Percentiles rank a stretch among this genome's conserved stretches.
phyloP scores from a whole-genome alignment of 495 filamentous ascomycete species.

The Penicilliopsis zonata region DNA sequence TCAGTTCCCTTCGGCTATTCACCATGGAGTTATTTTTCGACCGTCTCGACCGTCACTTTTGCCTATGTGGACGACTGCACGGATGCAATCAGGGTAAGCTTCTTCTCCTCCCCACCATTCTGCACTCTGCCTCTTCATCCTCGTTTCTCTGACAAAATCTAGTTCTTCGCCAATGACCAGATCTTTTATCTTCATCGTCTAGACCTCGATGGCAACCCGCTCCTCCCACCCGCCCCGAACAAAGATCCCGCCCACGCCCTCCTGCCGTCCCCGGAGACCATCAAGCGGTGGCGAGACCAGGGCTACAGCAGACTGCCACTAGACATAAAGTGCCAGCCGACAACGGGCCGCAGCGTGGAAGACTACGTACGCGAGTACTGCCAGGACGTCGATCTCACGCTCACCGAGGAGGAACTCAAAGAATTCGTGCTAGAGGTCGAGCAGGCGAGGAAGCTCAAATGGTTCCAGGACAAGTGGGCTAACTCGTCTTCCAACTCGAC shows the following conservation, averaged over 20 bases:
- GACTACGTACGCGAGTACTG: background rate
- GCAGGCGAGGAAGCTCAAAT: background rate
- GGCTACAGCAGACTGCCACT: background rate
- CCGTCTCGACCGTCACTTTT: conserved; percentile 1
- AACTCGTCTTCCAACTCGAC: too few species aligned
- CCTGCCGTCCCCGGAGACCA: too few species aligned
- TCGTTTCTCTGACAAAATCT: background rate
- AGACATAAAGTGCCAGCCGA: background rate
- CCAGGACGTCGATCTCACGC: background rate
- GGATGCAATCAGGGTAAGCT: conserved; percentile 2
- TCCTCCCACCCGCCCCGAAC: background rate
- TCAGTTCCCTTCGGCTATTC: background rate
- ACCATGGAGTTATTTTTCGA: background rate
- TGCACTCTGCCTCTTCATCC: background rate
- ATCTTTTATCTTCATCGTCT: background rate
- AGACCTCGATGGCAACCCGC: background rate
- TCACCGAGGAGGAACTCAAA: background rate
- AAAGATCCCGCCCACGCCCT: background rate
- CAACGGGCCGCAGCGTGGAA: background rate
- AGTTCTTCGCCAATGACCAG: background rate
- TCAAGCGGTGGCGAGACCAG: background rate
- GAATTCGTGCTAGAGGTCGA: background rate
- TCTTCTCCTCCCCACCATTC: background rate
- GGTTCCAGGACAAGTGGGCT: too few species aligned
- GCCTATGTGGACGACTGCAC: conserved; percentile 2